These are phyloP conservation scores for Immersiella caudata DNA, from an alignment of 495 filamentous ascomycete species.

Conservation along the genomic window DNA sequence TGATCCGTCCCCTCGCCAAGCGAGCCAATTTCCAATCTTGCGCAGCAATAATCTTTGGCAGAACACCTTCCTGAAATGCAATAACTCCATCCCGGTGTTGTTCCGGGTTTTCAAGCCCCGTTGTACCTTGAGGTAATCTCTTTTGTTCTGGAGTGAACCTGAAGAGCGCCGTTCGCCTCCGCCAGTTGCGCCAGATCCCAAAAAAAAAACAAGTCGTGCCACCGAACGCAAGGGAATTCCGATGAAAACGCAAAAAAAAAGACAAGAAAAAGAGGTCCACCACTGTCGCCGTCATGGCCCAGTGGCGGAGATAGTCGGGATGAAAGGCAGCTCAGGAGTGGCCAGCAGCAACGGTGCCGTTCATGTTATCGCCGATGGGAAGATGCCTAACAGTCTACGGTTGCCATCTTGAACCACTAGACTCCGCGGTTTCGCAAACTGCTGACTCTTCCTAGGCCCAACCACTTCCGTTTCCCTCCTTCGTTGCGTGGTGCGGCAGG, in stretches of 20 bases:
- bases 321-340: background rate
- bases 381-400: background rate
- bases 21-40: background rate
- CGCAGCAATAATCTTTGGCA: background rate
- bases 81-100: background rate
- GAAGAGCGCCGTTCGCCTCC: background rate
- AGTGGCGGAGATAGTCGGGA: background rate
- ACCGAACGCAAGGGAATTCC: background rate
- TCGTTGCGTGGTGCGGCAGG: background rate
- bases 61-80: background rate
- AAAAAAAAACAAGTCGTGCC: background rate
- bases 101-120: background rate
- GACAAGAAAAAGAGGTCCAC: background rate
- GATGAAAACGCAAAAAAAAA: background rate
- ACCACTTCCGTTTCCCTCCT: constrained; percentile 22
- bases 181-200: background rate
- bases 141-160: background rate
- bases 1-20: background rate
- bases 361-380: background rate
- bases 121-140: background rate
- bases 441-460: constrained; percentile 38
- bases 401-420: background rate
- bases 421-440: constrained; percentile 33
- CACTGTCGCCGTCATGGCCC: too few relatives aligned
- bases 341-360: background rate